Base-by-base conservation (phyloP, 2,329 filamentous ascomycete species). In the Thielaviopsis ethacetica region DNA sequence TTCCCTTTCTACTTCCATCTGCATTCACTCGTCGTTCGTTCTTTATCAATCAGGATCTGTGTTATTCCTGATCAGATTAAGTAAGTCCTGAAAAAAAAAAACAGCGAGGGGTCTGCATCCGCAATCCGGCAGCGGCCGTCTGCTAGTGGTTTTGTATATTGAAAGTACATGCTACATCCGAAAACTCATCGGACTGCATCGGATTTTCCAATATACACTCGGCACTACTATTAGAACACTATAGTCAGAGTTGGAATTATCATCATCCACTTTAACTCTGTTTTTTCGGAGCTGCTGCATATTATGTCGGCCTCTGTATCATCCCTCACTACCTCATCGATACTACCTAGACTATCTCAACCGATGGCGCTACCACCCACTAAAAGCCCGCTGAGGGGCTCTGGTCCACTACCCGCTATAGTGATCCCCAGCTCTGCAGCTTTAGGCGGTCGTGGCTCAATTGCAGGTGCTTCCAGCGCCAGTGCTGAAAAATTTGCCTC, bases 401-500 rank as follows among this genome's bases (percentile, higher is more conserved):
- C 59, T 53, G 38, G 56, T 26, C 53, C 59, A 41, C 59, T 59
- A 9, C 19, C 59, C 5, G 27, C 59, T 56, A 47, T 61, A 55
- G 51, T 44, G 21, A 59, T 59, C 24, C 10, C 59, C 38, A 49
- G 47, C 34, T 26, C 30, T 50, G 26, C 34, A 9, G 27, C 53
- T 57, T 53, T 56, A 59, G 56, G 56, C 30, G 53, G 47, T 53
- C 26, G 12, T 4, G 17, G 24, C 44, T 56, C 56, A 15, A 7
- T 50, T 56, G 50, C 54, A 61, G 59, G 41, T 22, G 41, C 34
- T 52, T 53, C 44, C 17, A 26, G 47, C 10, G 53, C 44, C n/a
- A n/a, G 21, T 50, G 21, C 30, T 21, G 56, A 61, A 61, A 61
- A 61, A 53, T 61, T 61, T 61, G 59, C 59, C 56, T 58, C 59